Percentiles rank a stretch among this genome's conserved stretches.
phyloP scores from a whole-genome alignment of 768 basidiomycete species.

The Hericium alpestre region DNA sequence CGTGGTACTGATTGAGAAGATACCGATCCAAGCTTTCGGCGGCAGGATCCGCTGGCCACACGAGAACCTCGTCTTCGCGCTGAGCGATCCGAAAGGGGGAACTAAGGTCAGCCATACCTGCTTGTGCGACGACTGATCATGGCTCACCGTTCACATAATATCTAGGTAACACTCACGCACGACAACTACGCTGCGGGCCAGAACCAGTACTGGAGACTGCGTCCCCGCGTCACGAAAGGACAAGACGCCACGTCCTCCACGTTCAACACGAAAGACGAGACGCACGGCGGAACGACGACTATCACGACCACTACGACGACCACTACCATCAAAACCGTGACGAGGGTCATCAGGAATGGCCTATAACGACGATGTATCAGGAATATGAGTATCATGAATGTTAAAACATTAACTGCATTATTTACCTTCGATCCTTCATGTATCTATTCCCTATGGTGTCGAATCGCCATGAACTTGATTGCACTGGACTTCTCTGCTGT shows the following conservation, averaged over 20 bases:
- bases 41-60: conserved; percentile 11
- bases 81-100: conserved; percentile 6
- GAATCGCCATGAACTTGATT: neutral
- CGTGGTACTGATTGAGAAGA: neutral
- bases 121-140: neutral
- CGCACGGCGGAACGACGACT: conserved; percentile 4
- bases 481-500: too few relatives aligned
- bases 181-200: neutral
- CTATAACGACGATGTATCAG: neutral
- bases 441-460: neutral
- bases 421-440: neutral
- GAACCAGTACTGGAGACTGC: conserved; percentile 3
- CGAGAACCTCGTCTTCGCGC: conserved; percentile 7
- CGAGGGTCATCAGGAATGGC: conserved; percentile 7
- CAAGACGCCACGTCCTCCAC: conserved; percentile 5
- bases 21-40: neutral
- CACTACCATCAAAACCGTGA: conserved; percentile 11
- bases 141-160: neutral
- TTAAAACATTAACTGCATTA: neutral
- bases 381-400: neutral
- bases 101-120: conserved; percentile 4
- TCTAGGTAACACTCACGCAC: neutral
- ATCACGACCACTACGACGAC: conserved; percentile 14
- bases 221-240: conserved; percentile 12
- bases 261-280: conserved; percentile 1